Base-by-base conservation (phyloP, 1,284 basidiomycete species). In the Ustilago sp. region DNA sequence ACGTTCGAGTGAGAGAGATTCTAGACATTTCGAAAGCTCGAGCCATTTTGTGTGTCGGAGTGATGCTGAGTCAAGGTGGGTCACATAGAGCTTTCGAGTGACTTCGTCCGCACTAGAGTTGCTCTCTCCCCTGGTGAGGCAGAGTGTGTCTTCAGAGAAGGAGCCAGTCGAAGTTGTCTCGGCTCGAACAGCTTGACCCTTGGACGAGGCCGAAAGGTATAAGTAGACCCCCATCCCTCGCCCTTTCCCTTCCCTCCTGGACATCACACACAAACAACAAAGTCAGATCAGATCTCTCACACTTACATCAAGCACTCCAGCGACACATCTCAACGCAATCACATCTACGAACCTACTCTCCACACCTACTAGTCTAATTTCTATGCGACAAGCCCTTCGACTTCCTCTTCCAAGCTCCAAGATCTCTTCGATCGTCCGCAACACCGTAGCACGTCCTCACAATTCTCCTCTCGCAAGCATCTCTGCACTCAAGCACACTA, bases 301-400 rank as follows among this genome's bases (percentile, higher is more conserved):
- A 43, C 48, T 23, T 47, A 41, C 56, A 39, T 28, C 23, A 43
- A 32, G 54, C 3, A 23, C 51, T 41, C 43, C 15, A 28, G 28
- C 56, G 11, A 47, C 43, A 8, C 28, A 23, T 53, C 53, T 31
- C 36, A 19, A 54, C 60, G 31, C 56, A 35, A 28, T 19, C 59
- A 17, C 19, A 32, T 12, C 11, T 12, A 35, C 54, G 11, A 35
- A 15, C 19, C n/a, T 15, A 17, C 45, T 13, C 41, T 55, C 43
- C n/a, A 15, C 45, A 5, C 11, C 19, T 31, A n/a, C 38, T 7
- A 32, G 28, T 39, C 48, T 32, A 45, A 15, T 50, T 70, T 71
- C 69, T 51, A 75, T 75, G 73, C 67, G 68, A 34, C 73, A 70
- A 62, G 63, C 73, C 48, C 68, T 75, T 54, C 73, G 73, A 63